Evolutionary conservation across 2,329 filamentous ascomycete species (phyloP).

Genomic region (Cladorrhinum sp.): DNA sequence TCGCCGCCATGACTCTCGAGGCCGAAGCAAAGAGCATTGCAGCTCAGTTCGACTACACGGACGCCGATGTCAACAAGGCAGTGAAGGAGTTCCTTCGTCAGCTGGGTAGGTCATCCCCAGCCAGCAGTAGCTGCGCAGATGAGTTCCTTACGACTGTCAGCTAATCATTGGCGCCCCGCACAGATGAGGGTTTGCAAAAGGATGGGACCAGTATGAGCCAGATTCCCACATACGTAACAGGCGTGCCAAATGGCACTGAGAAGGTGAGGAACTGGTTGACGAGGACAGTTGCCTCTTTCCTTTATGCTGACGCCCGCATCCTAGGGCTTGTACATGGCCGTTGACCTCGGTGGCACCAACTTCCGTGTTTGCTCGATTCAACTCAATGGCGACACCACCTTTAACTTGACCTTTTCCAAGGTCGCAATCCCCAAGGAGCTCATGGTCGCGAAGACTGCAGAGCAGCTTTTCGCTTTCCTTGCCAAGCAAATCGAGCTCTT

Average conservation of each 20-base stretch:
- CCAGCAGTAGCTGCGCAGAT: neutral
- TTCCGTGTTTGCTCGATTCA: constrained; percentile 96
- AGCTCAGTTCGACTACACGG: constrained; percentile 78
- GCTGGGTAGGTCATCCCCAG: constrained; percentile 57
- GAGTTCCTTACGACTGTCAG: constrained; percentile 11
- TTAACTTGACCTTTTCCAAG: constrained; percentile 90
- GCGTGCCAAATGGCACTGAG: constrained; percentile 94
- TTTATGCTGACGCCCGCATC: constrained; percentile 12
- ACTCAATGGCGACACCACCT: constrained; percentile 90
- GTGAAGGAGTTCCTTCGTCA: constrained; percentile 83
- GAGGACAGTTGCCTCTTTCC: neutral
- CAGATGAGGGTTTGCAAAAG: constrained; percentile 76
- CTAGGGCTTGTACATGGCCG: constrained; percentile 89
- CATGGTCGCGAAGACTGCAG: constrained; percentile 83
- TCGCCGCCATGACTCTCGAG: constrained; percentile 59
- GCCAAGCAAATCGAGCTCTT: constrained; percentile 90
- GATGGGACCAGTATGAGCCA: constrained; percentile 84
- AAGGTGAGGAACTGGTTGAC: constrained; percentile 60
- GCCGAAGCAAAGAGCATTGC: constrained; percentile 78
- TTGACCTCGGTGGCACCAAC: constrained; percentile 97
- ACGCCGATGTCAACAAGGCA: constrained; percentile 73
- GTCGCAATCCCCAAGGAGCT: constrained; percentile 84
- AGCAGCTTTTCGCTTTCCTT: constrained; percentile 87
- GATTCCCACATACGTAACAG: constrained; percentile 95
- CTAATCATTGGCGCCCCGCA: constrained; percentile 6